Percentiles rank a stretch among this genome's conserved stretches.
phyloP scores from a whole-genome alignment of 1,139 yeast species.

The Lodderomyces elongisporus region DNA sequence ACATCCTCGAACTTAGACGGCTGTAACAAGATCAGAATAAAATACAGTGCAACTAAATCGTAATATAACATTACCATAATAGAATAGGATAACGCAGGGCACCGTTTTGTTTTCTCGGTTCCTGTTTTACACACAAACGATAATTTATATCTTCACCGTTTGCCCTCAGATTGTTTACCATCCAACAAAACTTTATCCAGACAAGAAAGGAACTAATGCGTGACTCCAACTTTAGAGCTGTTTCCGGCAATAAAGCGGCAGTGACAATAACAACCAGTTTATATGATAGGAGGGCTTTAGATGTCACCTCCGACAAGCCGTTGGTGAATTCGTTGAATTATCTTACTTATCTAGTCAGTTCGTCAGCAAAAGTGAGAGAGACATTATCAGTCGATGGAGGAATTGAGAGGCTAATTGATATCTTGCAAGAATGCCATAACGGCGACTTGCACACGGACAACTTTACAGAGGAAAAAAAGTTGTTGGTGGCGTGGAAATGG shows the following conservation, averaged over 20 bases:
- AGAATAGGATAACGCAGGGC: too few species aligned
- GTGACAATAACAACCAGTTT: constrained; percentile 83
- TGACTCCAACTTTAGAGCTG: constrained; percentile 80
- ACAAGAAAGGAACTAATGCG: too few species aligned
- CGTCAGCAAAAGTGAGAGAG: constrained; percentile 85
- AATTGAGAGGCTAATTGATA: constrained; percentile 78
- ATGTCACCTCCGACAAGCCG: constrained; percentile 85
- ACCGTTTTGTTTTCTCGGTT: too few species aligned
- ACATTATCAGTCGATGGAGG: constrained; percentile 90
- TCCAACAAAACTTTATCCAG: too few species aligned
- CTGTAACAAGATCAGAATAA: too few species aligned
- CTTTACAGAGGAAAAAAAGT: constrained; percentile 44
- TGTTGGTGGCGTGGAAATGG: constrained; percentile 92
- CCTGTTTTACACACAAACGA: too few species aligned
- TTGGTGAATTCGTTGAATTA: constrained; percentile 88
- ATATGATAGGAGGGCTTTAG: constrained; percentile 89
- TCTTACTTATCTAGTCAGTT: constrained; percentile 78
- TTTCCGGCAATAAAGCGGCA: constrained; percentile 79
- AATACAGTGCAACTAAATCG: too few species aligned
- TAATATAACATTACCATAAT: too few species aligned
- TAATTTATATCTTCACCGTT: too few species aligned
- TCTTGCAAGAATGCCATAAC: constrained; percentile 72
- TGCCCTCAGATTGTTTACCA: too few species aligned
- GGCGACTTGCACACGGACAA: constrained; percentile 5
- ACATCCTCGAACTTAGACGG: too few species aligned